phyloP scores from a whole-genome alignment of 768 basidiomycete genomes.

The Tricholoma bakamatsutake region DNA sequence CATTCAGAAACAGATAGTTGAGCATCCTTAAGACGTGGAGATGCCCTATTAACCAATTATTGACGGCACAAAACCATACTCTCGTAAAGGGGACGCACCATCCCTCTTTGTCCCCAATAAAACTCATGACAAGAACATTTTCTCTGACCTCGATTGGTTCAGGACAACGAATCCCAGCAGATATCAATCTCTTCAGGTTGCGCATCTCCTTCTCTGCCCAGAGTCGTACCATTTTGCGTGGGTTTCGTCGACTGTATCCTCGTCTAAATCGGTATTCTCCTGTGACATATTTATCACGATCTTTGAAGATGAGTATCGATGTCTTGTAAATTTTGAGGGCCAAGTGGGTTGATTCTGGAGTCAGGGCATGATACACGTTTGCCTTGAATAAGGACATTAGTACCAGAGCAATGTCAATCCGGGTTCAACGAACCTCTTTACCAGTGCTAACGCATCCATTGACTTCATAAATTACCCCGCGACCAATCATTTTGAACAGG shows the following conservation, averaged over 20 bases:
- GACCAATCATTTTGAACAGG: constrained; percentile 92
- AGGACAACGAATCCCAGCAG: constrained; percentile 84
- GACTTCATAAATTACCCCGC: constrained; percentile 82
- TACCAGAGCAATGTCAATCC: not conserved
- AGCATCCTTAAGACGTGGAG: constrained; percentile 92
- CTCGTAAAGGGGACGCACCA: constrained; percentile 43
- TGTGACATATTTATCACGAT: constrained; percentile 93
- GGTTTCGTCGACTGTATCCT: constrained; percentile 86
- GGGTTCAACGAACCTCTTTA: constrained; percentile 68
- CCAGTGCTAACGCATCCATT: constrained; percentile 97
- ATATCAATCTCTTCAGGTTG: constrained; percentile 77
- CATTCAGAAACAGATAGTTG: constrained; percentile 41
- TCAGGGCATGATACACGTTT: constrained; percentile 91
- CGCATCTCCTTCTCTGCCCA: constrained; percentile 99
- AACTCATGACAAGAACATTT: constrained; percentile 95
- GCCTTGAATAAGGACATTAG: constrained; percentile 46
- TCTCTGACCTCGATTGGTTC: constrained; percentile 91
- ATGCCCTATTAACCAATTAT: constrained; percentile 54
- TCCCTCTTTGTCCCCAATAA: constrained; percentile 76
- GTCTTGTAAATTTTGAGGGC: constrained; percentile 99
- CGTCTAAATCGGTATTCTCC: constrained; percentile 94
- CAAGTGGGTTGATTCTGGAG: constrained; percentile 50
- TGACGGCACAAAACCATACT: not conserved
- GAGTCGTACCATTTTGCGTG: constrained; percentile 95
- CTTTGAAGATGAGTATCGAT: constrained; percentile 95